A percentile compares a stretch with the other conserved stretches of the same genome.
These are phyloP conservation scores for Colletotrichum musae DNA, from an alignment of 2,329 filamentous ascomycete species.

Conservation along the genomic window DNA sequence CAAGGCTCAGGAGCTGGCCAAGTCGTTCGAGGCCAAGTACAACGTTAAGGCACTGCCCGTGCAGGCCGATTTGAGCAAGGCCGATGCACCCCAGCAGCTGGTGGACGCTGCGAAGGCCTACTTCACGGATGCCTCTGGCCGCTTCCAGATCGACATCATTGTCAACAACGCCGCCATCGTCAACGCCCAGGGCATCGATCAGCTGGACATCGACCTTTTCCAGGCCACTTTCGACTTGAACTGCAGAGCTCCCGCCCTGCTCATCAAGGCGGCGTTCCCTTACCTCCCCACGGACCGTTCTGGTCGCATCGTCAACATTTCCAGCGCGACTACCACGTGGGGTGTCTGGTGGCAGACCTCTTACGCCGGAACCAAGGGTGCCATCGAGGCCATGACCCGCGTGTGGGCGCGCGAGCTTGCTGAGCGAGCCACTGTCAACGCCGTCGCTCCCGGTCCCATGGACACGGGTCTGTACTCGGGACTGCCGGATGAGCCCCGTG, in stretches of 20 bases:
- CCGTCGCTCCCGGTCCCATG: slow-evolving; percentile 68
- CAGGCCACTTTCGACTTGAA: slow-evolving; percentile 82
- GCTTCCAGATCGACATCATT: slow-evolving; percentile 83
- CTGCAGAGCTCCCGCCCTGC: slow-evolving; percentile 83
- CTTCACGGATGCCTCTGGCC: slow-evolving; percentile 63
- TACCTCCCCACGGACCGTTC: slow-evolving; percentile 79
- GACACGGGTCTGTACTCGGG: slow-evolving; percentile 60
- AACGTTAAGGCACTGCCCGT: slow-evolving; percentile 71
- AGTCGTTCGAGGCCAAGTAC: slow-evolving; percentile 63
- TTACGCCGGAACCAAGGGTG: slow-evolving; percentile 71
- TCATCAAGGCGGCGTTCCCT: slow-evolving; percentile 80
- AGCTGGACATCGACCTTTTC: slow-evolving; percentile 69
- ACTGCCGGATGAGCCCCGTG: slow-evolving; percentile 65
- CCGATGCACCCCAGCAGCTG: slow-evolving; percentile 72
- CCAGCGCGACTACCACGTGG: slow-evolving; percentile 54
- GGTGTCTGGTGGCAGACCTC: slow-evolving; percentile 44
- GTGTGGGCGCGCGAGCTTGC: slow-evolving; percentile 71
- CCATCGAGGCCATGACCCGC: slow-evolving; percentile 71
- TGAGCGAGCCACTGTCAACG: slow-evolving; percentile 68
- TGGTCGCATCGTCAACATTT: slow-evolving; percentile 69
- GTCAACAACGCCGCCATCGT: slow-evolving; percentile 87
- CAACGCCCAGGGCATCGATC: slow-evolving; percentile 71
- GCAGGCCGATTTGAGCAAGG: slow-evolving; percentile 79
- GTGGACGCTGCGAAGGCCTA: slow-evolving; percentile 71
- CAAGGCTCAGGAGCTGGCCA: slow-evolving; percentile 57